These are phyloP conservation scores for Dissophora globulifera DNA, from an alignment of 192 early-diverging fungal species.

Conservation along the genomic window DNA sequence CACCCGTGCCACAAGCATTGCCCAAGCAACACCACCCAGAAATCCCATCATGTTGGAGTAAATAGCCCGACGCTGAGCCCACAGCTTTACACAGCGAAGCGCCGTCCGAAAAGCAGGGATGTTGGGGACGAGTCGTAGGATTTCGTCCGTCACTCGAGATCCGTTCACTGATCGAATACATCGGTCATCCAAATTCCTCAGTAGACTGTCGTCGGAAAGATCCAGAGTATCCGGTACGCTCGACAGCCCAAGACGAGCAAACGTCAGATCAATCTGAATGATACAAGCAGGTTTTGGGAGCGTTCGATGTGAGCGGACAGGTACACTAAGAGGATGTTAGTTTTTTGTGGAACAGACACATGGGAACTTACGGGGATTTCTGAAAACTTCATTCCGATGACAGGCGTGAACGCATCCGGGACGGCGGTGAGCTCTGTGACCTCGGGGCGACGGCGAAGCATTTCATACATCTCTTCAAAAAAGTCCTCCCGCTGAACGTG, in stretches of 20 bases:
- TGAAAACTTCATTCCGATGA: constrained; percentile 94
- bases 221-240: constrained; percentile 89
- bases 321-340: no score
- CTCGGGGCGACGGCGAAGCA: constrained; percentile 84
- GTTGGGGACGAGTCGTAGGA: constrained; percentile 93
- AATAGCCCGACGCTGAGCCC: constrained; percentile 93
- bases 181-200: constrained; percentile 89
- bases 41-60: constrained; percentile 99
- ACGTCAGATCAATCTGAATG: constrained; percentile 97
- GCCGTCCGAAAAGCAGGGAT: constrained; percentile 90
- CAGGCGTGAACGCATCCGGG: constrained; percentile 91
- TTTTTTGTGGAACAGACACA: no score
- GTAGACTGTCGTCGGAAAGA: constrained; percentile 84
- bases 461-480: constrained; percentile 87
- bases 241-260: constrained; percentile 79
- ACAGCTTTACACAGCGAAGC: constrained; percentile 93
- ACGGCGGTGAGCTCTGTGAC: constrained; percentile 91
- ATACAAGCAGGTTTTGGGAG: no score
- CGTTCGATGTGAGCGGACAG: no score
- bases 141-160: constrained; percentile 97
- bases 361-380: constrained; percentile 79
- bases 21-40: constrained; percentile 98
- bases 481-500: constrained; percentile 94
- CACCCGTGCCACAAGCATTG: constrained; percentile 94
- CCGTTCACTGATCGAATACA: constrained; percentile 93